Conservation (phyloP, 768 basidiomycete genomes). For the Lactarius sanguifluus region DNA sequence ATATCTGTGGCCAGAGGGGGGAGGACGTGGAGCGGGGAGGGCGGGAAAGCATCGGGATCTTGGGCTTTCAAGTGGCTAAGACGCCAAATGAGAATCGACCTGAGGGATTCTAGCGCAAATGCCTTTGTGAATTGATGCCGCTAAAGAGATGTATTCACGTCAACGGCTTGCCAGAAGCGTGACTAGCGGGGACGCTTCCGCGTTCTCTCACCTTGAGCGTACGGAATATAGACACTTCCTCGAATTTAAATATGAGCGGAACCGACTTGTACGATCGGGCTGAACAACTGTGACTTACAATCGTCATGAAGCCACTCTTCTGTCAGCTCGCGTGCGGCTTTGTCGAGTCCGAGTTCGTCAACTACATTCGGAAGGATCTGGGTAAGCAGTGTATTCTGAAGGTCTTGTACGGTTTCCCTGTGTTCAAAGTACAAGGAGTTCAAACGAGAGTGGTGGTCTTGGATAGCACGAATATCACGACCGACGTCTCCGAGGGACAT, state of each 20-base stretch:
- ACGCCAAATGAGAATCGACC: slow-evolving; percentile 59
- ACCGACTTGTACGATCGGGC: background rate
- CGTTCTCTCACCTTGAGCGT: slow-evolving; percentile 48
- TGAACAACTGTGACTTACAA: slow-evolving; percentile 43
- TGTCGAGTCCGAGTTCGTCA: slow-evolving; percentile 55
- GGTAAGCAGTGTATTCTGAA: slow-evolving; percentile 53
- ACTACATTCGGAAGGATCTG: slow-evolving; percentile 60
- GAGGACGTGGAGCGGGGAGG: slow-evolving; percentile 39
- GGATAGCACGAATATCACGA: slow-evolving; percentile 19
- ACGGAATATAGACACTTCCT: slow-evolving; percentile 37
- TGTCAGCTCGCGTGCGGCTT: slow-evolving; percentile 50
- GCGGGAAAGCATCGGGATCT: slow-evolving; percentile 16
- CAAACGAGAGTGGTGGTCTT: slow-evolving; percentile 44
- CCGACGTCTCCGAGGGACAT: background rate
- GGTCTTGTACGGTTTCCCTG: slow-evolving; percentile 43
- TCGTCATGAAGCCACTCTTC: slow-evolving; percentile 65
- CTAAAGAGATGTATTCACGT: slow-evolving; percentile 39
- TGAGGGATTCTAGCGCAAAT: slow-evolving; percentile 59
- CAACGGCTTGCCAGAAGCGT: background rate
- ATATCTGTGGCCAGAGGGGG: slow-evolving; percentile 56
- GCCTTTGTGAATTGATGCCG: slow-evolving; percentile 65
- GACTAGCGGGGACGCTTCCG: background rate
- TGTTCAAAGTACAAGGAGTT: slow-evolving; percentile 51
- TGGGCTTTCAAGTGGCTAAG: slow-evolving; percentile 32
- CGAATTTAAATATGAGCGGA: background rate